These are phyloP conservation scores for Ascochyta viciae-villosae DNA, from an alignment of 2,329 filamentous ascomycete species.

Conservation along the genomic window DNA sequence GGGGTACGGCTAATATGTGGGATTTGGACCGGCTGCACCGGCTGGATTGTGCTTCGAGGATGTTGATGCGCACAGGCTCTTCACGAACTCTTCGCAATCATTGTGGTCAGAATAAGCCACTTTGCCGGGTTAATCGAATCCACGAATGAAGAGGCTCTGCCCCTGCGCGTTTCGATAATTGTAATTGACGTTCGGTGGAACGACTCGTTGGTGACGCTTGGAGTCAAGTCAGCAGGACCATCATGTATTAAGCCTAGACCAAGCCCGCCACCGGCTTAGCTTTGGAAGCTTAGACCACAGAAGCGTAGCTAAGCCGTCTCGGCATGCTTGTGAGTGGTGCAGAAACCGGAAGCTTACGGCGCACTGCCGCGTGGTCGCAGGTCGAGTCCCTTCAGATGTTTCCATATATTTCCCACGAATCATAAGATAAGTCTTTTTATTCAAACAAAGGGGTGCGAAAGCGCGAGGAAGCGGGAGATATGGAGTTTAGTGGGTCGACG, in stretches of 20 bases:
- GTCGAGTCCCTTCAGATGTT: background rate
- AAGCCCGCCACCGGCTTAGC: constrained; percentile 18
- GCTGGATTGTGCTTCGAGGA: constrained; percentile 3
- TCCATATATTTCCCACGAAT: constrained; percentile 10
- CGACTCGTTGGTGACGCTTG: background rate
- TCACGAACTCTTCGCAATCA: background rate
- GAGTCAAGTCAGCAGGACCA: constrained; percentile 5
- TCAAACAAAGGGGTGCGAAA: background rate
- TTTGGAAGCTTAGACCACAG: constrained; percentile 11
- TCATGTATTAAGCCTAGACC: constrained; percentile 11
- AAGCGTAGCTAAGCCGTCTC: constrained; percentile 20
- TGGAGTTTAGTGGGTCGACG: background rate
- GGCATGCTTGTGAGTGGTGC: constrained; percentile 20
- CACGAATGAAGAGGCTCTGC: constrained; percentile 8
- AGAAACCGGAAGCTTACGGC: constrained; percentile 4
- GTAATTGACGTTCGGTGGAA: background rate
- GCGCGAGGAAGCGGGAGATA: background rate
- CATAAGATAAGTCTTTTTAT: background rate
- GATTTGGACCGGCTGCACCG: constrained; percentile 10
- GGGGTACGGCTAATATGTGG: constrained; percentile 19
- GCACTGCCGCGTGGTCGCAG: background rate
- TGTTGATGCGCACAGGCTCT: constrained; percentile 2
- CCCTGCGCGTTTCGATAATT: constrained; percentile 3
- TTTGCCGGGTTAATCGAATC: constrained; percentile 6
- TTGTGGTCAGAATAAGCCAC: constrained; percentile 6